Evolutionary conservation across 1,284 basidiomycete genomes (phyloP), one percentile per base, ranked within the genome.

Genomic region (Puccinia novopanici): DNA sequence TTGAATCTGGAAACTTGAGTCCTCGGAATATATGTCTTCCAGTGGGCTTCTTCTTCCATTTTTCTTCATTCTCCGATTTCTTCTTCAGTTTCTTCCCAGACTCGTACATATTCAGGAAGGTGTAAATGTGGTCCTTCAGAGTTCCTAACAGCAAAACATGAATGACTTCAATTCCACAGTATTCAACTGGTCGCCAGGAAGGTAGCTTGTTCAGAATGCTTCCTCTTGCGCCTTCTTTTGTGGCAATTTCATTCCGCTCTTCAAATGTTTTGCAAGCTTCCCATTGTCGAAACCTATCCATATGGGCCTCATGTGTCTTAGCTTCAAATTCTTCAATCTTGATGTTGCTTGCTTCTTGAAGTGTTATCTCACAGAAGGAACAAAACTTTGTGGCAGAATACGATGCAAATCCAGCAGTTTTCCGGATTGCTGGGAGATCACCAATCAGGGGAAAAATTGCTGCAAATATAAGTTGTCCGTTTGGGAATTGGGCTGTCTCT

Each of bases 401-500:
- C 10, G 50, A 54, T 19, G 71, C 12, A 42, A 73, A 52, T 2
- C 71, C 71, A 9, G 8, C 48, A 3, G 40, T 42, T 34, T 73
- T 73, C 24, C 52, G 27, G 12, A n/a, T n/a, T n/a, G n/a, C n/a
- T n/a, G n/a, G n/a, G n/a, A n/a, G n/a, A n/a, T n/a, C n/a, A n/a
- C n/a, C 71, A 73, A 73, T 73, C 13, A 73, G n/a, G 10, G 71
- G 71, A 48, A 61, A 75, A 3, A 75, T 45, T 37, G 48, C 74
- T 12, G 45, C 74, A 30, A 22, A 40, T 1, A 75, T 65, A 12
- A 65, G n/a, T 8, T 45, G 3, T 5, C 74, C 74, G 37, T 27
- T 9, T 22, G 42, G 68, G 52, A 48, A 52, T 30, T 70, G 37
- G 34, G 4, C 2, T 17, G 74, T 75, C 13, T 50, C 30, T 2